Evolutionary conservation across 148 eudicot genomes (phyloP).

Genomic region (Fallopia convolvulus): DNA sequence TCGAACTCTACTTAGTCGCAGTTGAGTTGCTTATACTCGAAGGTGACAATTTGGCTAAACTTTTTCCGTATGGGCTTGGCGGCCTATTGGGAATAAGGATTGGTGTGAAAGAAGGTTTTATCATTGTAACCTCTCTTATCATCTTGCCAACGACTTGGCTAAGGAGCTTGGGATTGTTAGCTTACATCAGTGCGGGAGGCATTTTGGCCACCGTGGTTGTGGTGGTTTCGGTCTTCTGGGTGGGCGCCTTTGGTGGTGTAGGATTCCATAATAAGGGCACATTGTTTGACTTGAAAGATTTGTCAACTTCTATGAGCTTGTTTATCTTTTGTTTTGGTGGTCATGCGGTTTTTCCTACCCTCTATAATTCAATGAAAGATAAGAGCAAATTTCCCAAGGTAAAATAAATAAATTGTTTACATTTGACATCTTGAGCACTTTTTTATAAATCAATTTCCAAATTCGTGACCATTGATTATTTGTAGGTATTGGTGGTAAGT

Average conservation of each 20-base stretch:
- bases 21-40: conserved; percentile 39
- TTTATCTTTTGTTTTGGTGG: conserved; percentile 54
- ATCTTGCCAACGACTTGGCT: conserved; percentile 52
- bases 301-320: conserved; percentile 44
- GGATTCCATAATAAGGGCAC: conserved; percentile 40
- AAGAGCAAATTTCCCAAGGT: conserved; percentile 48
- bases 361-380: conserved; percentile 48
- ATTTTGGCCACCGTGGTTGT: conserved; percentile 35
- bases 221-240: conserved; percentile 37
- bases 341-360: conserved; percentile 51
- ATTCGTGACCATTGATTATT: background rate
- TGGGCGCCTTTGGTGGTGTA: conserved; percentile 38
- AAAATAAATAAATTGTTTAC: background rate
- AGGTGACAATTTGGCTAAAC: conserved; percentile 34
- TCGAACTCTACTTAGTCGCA: conserved; percentile 36
- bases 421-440: conserved; percentile 8
- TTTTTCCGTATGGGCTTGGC: conserved; percentile 21
- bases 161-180: conserved; percentile 30
- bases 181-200: conserved; percentile 49
- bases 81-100: background rate
- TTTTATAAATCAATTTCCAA: conserved; percentile 21
- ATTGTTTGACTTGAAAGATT: conserved; percentile 27
- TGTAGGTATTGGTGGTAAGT: conserved; percentile 34
- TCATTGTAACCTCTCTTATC: conserved; percentile 27
- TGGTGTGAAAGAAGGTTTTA: conserved; percentile 13